Evolutionary conservation across 495 filamentous ascomycete species (phyloP).

Genomic region (Wilcoxina mikolae): DNA sequence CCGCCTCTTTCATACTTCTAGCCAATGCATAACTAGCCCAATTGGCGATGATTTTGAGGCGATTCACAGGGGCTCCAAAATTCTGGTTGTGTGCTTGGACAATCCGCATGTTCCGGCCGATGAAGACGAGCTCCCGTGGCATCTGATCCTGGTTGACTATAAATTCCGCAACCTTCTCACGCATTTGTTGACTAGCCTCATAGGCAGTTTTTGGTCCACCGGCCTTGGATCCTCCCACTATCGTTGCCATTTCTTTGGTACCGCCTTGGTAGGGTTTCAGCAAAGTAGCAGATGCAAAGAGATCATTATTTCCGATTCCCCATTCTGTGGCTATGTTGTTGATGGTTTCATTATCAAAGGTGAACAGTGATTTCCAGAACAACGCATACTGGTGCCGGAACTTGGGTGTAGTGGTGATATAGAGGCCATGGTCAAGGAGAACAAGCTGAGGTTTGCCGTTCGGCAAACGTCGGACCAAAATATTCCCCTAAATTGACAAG

Average conservation of each 20-base stretch:
- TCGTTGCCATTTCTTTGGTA: conserved; percentile 43
- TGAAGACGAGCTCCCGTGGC: conserved; percentile 88
- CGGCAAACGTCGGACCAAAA: conserved; percentile 78
- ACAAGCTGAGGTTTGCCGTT: conserved; percentile 74
- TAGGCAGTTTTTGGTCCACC: conserved; percentile 49
- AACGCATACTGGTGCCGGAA: conserved; percentile 80
- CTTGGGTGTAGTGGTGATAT: conserved; percentile 70
- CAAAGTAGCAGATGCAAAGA: conserved; percentile 81
- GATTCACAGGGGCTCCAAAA: conserved; percentile 83
- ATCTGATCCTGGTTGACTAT: conserved; percentile 81
- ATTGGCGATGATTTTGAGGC: conserved; percentile 81
- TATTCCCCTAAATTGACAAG: conserved; percentile 52
- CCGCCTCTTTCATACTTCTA: conserved; percentile 37
- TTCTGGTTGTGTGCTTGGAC: conserved; percentile 72
- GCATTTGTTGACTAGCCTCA: conserved; percentile 72
- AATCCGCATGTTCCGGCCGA: conserved; percentile 88
- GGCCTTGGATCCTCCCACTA: conserved; percentile 28
- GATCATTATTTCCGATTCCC: conserved; percentile 76
- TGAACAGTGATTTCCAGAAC: conserved; percentile 88
- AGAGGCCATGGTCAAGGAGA: conserved; percentile 91
- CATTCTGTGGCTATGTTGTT: conserved; percentile 52
- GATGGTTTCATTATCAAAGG: conserved; percentile 78
- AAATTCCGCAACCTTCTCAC: conserved; percentile 67
- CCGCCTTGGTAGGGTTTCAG: conserved; percentile 84
- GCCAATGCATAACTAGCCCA: conserved; percentile 55